These are phyloP conservation scores for Ophiostoma sp. DNA, from an alignment of 2,329 filamentous ascomycete genomes.

Conservation along the genomic window DNA sequence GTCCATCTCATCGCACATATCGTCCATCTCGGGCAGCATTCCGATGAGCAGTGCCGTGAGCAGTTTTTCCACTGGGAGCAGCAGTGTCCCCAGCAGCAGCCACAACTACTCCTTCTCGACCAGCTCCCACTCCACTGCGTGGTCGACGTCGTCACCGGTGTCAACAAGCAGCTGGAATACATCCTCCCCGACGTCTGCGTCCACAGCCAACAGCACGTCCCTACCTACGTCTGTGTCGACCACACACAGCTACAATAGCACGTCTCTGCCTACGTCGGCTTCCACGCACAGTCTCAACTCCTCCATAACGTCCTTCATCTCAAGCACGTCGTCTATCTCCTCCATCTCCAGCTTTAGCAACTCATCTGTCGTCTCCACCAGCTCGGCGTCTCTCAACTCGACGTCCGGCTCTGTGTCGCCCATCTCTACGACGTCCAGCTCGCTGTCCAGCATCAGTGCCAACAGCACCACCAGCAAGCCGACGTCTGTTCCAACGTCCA, in stretches of 20 bases:
- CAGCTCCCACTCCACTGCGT: not conserved
- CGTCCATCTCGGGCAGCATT: not conserved
- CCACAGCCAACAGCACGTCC: not conserved
- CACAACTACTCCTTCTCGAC: not conserved
- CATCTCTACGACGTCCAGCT: constrained; percentile 5
- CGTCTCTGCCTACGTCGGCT: not conserved
- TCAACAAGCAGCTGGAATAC: not conserved
- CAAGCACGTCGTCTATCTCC: not conserved
- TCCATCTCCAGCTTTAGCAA: constrained; percentile 4
- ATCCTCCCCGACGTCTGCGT: not conserved
- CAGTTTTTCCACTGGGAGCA: not conserved
- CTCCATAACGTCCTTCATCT: not conserved
- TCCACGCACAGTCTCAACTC: not conserved
- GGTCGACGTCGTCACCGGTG: not conserved
- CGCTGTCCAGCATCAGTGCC: constrained; percentile 3
- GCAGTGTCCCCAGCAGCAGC: constrained; percentile 1
- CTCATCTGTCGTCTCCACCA: not conserved
- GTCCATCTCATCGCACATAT: not conserved
- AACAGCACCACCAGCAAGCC: not conserved
- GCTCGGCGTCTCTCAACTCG: not conserved
- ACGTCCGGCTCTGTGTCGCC: not conserved
- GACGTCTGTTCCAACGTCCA: not conserved
- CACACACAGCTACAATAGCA: not conserved
- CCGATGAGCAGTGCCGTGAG: not conserved
- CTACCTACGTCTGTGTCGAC: not conserved